A percentile compares a stretch with the other conserved stretches of the same genome.
Conservation (phyloP, 139 green algal species). For the Trebouxia sp. region DNA sequence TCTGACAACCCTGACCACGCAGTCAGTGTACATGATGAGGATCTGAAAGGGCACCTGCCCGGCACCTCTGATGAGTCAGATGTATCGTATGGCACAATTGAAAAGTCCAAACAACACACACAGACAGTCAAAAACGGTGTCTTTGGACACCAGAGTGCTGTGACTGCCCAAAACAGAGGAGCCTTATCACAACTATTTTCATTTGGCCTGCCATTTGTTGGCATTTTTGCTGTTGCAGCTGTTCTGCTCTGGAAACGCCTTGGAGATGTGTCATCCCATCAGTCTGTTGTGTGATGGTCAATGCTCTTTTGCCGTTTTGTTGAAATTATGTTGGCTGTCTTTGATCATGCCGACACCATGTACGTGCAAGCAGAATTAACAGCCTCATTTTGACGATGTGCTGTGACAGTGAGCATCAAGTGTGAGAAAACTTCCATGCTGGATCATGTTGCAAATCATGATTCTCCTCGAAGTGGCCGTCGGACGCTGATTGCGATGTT, state of each 20-base stretch:
- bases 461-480: too few relatives aligned
- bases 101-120: too few relatives aligned
- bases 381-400: too few relatives aligned
- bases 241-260: neutral
- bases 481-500: too few relatives aligned
- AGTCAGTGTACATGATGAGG: neutral
- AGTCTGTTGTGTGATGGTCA: too few relatives aligned
- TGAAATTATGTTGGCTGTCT: neutral
- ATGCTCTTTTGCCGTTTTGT: neutral
- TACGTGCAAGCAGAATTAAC: too few relatives aligned
- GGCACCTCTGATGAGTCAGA: neutral
- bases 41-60: neutral
- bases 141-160: neutral
- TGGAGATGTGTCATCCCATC: too few relatives aligned
- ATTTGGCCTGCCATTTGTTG: slow-evolving; percentile 11
- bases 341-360: too few relatives aligned
- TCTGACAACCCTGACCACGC: neutral
- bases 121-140: neutral
- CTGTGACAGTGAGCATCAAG: too few relatives aligned
- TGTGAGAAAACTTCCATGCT: too few relatives aligned
- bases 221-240: neutral
- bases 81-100: neutral
- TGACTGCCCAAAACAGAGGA: neutral
- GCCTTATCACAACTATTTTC: neutral
- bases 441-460: too few relatives aligned